phyloP scores from a whole-genome alignment of 2,329 filamentous ascomycete species.

The Pseudovirgaria hyperparasitica region DNA sequence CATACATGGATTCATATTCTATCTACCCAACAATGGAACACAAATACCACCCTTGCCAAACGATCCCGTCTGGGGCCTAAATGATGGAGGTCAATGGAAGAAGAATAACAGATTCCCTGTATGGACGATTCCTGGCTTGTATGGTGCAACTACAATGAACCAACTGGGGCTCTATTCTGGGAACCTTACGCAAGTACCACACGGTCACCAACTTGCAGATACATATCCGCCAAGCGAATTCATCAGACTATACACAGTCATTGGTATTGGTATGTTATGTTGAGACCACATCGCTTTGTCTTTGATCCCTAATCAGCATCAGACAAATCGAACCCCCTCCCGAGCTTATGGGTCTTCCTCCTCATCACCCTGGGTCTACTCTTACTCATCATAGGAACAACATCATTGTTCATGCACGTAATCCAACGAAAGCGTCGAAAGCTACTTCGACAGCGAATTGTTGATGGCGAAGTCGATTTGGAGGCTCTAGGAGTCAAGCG shows the following conservation, averaged over 20 bases:
- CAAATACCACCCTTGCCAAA: slow-evolving; percentile 52
- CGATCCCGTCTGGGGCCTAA: slow-evolving; percentile 56
- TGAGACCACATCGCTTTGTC: neutral
- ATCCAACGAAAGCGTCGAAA: slow-evolving; percentile 60
- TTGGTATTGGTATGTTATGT: slow-evolving; percentile 32
- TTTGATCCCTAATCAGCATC: neutral
- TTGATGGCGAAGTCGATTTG: slow-evolving; percentile 69
- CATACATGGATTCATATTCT: slow-evolving; percentile 47
- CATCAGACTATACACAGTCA: slow-evolving; percentile 38
- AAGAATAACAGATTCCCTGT: slow-evolving; percentile 60
- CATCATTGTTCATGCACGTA: slow-evolving; percentile 62
- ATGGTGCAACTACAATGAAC: slow-evolving; percentile 56
- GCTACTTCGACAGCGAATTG: slow-evolving; percentile 56
- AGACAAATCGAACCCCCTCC: slow-evolving; percentile 34
- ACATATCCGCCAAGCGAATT: slow-evolving; percentile 29
- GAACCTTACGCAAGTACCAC: slow-evolving; percentile 43
- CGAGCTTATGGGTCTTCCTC: slow-evolving; percentile 71
- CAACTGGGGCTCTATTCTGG: slow-evolving; percentile 68
- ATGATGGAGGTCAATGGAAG: slow-evolving; percentile 61
- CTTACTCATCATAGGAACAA: slow-evolving; percentile 51
- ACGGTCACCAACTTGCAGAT: slow-evolving; percentile 24
- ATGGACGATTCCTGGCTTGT: slow-evolving; percentile 61
- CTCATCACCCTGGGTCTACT: slow-evolving; percentile 59
- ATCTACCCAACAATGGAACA: slow-evolving; percentile 33
- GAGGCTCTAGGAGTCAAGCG: slow-evolving; percentile 77